Evolutionary conservation across 306 rosid species (phyloP), one percentile per base, ranked within the genome.

Genomic region (Neltuma alba): DNA sequence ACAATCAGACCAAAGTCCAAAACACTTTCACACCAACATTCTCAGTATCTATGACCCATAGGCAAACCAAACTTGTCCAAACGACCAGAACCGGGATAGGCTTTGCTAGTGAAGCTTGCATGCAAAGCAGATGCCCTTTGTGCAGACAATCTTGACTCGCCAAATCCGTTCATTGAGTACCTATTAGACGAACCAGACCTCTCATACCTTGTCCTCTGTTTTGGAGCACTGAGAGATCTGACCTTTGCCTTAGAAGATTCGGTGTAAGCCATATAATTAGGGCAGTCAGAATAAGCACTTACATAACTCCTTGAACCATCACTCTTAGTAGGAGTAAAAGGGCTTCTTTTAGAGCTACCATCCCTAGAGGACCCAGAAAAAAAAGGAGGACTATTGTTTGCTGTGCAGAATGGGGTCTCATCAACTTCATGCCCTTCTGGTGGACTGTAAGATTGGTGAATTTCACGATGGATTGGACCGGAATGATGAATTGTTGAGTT

Each of bases 201-300:
- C 82, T 90, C 94, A 36, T 87, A 89, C 0, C 84, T 85, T 2
- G 90, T 88, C 79, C 96, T 87, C 79, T 90, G 98, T 86, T 81
- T 90, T 2, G 97, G 98, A 48, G 88, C 98, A 70, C 98, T 94
- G 0, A 80, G 76, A 54, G 98, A 92, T 74, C 97, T 85, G 27
- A 80, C 77, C 82, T 92, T 92, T 10, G 98, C 98, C 67, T 76
- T 89, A 1, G 98, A 92, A 44, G 98, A 94, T 76, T 92, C 87
- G 0, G 98, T 94, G 78, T 64, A 94, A 15, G 91, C 88, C 98
- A 94, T 94, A 87, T 94, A 94, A 85, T 50, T 90, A 2, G 96
- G 98, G 82, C 85, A 80, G 37, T 84, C 97, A 0, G 88, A 83
- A 76, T 71, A 86, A 12, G 89, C 90, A 70, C 89, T 90, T 4